Evolutionary conservation across 208 protist species (phyloP).

Genomic region (Leishmania braziliensis): DNA sequence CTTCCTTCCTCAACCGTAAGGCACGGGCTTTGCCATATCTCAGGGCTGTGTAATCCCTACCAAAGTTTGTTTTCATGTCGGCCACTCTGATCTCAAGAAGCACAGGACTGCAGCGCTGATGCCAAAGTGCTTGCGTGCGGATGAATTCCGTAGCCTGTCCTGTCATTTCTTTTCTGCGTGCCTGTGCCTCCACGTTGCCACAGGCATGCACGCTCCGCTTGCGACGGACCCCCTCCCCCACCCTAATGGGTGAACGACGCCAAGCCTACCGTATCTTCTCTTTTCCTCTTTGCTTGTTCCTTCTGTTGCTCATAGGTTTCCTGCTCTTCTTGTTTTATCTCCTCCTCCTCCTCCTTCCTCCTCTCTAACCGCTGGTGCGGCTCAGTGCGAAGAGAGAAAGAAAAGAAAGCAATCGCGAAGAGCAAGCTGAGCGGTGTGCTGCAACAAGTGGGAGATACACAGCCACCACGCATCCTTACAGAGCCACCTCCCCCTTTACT

Average conservation of each 20-base stretch:
- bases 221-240: not conserved
- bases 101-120: not conserved
- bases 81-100: not conserved
- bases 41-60: not conserved
- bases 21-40: not conserved
- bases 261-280: not conserved
- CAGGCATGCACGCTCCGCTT: not conserved
- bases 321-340: not conserved
- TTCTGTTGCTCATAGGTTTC: not conserved
- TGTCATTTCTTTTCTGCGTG: not conserved
- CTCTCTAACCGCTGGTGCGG: not conserved
- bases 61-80: not conserved
- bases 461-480: not conserved
- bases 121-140: not conserved
- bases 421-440: not conserved
- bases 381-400: not conserved
- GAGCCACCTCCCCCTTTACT: not conserved
- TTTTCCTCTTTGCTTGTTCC: not conserved
- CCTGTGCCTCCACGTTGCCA: not conserved
- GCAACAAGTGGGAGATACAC: not conserved
- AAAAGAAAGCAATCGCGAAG: not conserved
- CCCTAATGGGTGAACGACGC: not conserved
- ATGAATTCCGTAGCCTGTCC: not conserved
- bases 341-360: not conserved
- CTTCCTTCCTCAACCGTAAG: not conserved